Conservation (phyloP, 2,329 filamentous ascomycete genomes). For the Botryosphaeria dothidea region DNA sequence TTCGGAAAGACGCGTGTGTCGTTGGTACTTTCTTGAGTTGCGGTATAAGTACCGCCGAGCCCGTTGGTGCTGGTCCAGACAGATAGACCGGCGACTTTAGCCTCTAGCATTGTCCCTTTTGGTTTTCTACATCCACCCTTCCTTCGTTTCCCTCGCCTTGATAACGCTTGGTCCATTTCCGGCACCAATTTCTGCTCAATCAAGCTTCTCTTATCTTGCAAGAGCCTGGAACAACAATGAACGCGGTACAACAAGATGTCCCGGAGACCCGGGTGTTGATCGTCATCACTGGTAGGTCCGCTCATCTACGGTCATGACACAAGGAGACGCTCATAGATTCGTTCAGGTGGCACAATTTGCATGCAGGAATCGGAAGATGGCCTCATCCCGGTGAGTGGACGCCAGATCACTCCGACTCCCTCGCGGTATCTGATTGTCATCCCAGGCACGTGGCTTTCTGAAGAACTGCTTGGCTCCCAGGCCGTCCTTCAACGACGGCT, state of each 20-base stretch:
- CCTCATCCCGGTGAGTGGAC: constrained; percentile 65
- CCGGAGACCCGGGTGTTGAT: constrained; percentile 83
- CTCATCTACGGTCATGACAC: background rate
- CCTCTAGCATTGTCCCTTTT: background rate
- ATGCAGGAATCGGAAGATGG: constrained; percentile 83
- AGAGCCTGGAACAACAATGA: background rate
- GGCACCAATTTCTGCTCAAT: background rate
- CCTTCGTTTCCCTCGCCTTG: background rate
- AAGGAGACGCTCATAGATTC: background rate
- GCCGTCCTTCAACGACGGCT: constrained; percentile 82
- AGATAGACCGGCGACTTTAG: background rate
- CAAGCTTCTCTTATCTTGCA: background rate
- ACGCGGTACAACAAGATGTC: constrained; percentile 19
- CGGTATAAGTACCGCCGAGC: background rate
- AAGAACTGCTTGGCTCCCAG: constrained; percentile 79
- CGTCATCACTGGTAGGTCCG: constrained; percentile 72
- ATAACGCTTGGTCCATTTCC: background rate
- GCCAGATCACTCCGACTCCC: background rate
- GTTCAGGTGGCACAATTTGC: constrained; percentile 72
- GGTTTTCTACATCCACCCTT: background rate
- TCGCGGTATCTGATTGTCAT: background rate
- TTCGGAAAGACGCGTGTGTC: background rate
- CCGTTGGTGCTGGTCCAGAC: background rate
- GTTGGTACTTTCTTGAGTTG: background rate
- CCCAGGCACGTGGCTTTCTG: constrained; percentile 66